A percentile compares a stretch with the other conserved stretches of the same genome.
Evolutionary conservation across 2,329 filamentous ascomycete species (phyloP).

Genomic region (Pseudopyricularia cyperi): DNA sequence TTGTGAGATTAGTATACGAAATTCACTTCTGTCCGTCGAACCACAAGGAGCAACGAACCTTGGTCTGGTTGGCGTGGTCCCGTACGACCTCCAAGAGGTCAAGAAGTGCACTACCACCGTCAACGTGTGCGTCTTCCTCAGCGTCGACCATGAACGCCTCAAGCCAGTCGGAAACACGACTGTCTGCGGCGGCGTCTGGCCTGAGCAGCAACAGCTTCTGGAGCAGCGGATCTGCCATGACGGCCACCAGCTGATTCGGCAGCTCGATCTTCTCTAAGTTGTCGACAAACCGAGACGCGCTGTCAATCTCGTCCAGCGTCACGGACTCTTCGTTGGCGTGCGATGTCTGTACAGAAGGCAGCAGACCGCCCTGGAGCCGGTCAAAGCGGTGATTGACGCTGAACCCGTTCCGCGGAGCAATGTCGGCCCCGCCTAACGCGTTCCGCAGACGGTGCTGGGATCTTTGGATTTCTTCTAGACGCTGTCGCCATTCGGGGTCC

Average conservation of each 20-base stretch:
- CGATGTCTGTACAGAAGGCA: constrained; percentile 63
- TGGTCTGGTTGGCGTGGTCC: constrained; percentile 41
- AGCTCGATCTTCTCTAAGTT: constrained; percentile 68
- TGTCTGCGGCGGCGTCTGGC: constrained; percentile 35
- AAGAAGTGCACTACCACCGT: constrained; percentile 18
- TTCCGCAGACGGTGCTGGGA: constrained; percentile 29
- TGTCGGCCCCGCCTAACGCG: constrained; percentile 24
- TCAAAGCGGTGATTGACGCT: constrained; percentile 43
- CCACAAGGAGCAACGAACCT: constrained; percentile 25
- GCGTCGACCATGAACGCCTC: constrained; percentile 41
- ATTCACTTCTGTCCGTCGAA: neutral
- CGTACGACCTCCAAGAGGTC: constrained; percentile 42
- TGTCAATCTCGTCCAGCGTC: constrained; percentile 68
- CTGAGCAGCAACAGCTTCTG: constrained; percentile 64
- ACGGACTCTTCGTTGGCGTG: constrained; percentile 55
- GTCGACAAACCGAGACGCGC: constrained; percentile 53
- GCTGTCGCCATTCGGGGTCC: constrained; percentile 61
- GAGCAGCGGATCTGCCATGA: constrained; percentile 61
- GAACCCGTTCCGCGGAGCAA: constrained; percentile 40
- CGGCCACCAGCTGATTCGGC: constrained; percentile 69
- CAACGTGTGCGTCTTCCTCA: constrained; percentile 32
- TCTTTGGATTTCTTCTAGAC: constrained; percentile 54
- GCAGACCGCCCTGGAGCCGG: constrained; percentile 14
- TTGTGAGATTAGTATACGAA: neutral
- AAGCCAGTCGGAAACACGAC: constrained; percentile 47